phyloP scores from a whole-genome alignment of 2,329 filamentous ascomycete species.

The Diaporthe amygdali region DNA sequence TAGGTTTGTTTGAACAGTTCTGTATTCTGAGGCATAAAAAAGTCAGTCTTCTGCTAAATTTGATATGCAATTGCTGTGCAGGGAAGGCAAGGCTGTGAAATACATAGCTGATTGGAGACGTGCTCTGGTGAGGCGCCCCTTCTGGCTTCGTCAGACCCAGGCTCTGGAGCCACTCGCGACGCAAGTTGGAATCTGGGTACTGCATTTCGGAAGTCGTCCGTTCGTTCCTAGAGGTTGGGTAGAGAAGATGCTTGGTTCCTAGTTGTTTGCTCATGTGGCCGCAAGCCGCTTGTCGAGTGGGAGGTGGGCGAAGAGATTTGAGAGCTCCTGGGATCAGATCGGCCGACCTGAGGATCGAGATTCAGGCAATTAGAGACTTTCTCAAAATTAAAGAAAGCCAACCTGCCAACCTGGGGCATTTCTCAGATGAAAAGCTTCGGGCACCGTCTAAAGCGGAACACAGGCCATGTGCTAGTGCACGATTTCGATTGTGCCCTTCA shows the following conservation, averaged over 20 bases:
- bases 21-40: background rate
- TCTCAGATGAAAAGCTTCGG: too few species aligned
- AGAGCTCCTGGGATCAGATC: background rate
- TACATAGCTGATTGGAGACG: background rate
- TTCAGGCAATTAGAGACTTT: too few species aligned
- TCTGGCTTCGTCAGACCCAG: background rate
- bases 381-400: too few species aligned
- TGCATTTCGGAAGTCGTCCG: background rate
- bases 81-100: background rate
- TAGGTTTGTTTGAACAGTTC: background rate
- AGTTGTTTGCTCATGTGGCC: background rate
- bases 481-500: too few species aligned
- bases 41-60: background rate
- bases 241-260: background rate
- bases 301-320: background rate
- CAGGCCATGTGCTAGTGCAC: too few species aligned
- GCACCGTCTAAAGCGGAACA: too few species aligned
- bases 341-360: too few species aligned
- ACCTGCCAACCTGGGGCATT: too few species aligned
- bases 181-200: accelerated
- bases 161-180: background rate
- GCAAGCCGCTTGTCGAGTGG: accelerated
- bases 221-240: background rate
- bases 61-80: background rate
- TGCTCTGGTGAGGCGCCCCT: accelerated